Conservation (phyloP, 768 basidiomycete species). For the Boletus coccyginus region DNA sequence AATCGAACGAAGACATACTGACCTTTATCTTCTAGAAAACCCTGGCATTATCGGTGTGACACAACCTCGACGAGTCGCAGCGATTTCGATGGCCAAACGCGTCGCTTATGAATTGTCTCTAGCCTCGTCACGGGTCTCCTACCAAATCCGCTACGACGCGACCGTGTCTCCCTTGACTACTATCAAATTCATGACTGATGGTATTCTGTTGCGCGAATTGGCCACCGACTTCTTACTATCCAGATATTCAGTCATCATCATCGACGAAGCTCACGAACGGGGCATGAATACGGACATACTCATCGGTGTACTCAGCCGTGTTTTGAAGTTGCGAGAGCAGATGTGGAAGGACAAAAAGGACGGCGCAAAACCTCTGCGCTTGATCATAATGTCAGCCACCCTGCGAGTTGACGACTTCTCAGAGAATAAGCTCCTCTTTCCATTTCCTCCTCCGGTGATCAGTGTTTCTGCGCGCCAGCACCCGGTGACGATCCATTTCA, state of each 20-base stretch:
- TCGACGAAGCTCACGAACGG: constrained; percentile 97
- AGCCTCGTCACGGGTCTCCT: constrained; percentile 78
- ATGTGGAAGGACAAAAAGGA: constrained; percentile 82
- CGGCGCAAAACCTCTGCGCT: constrained; percentile 77
- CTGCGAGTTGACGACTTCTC: constrained; percentile 91
- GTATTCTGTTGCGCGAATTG: constrained; percentile 90
- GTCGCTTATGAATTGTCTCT: constrained; percentile 93
- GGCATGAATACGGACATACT: constrained; percentile 98
- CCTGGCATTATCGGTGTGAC: constrained; percentile 98
- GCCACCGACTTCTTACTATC: constrained; percentile 90
- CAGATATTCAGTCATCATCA: constrained; percentile 91
- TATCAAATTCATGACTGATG: constrained; percentile 99
- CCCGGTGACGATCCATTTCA: constrained; percentile 95
- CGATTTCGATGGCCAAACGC: constrained; percentile 92
- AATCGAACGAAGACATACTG: neutral
- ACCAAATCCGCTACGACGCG: constrained; percentile 97
- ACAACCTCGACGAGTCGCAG: constrained; percentile 95
- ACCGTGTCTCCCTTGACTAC: constrained; percentile 86
- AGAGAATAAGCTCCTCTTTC: constrained; percentile 79
- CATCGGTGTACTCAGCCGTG: constrained; percentile 94
- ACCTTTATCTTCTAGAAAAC: constrained; percentile 60
- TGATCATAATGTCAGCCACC: constrained; percentile 99
- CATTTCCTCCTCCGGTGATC: constrained; percentile 85
- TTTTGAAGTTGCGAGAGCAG: constrained; percentile 84
- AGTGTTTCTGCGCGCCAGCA: constrained; percentile 88